Percentiles rank a stretch among this genome's conserved stretches.
Conservation (phyloP, 2,329 filamentous ascomycete genomes). For the Aspergillus pseudonomiae region DNA sequence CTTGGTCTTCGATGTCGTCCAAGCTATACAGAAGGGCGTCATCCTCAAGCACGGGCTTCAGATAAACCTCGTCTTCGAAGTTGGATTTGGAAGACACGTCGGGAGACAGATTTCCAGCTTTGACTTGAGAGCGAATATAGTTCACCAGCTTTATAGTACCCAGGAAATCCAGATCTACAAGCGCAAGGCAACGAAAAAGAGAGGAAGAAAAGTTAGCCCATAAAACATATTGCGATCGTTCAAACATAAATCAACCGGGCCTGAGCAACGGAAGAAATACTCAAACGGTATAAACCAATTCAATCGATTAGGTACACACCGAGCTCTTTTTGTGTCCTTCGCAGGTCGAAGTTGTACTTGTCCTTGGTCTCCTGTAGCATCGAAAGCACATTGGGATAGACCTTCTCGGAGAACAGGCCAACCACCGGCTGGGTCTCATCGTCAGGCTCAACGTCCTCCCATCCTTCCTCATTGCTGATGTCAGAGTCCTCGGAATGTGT, state of each 20-base stretch:
- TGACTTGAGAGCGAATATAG: conserved; percentile 57
- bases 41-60: conserved; percentile 84
- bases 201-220: conserved; percentile 19
- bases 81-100: conserved; percentile 62
- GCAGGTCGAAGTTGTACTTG: conserved; percentile 68
- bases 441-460: conserved; percentile 65
- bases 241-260: conserved; percentile 13
- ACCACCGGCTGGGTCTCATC: conserved; percentile 65
- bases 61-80: conserved; percentile 76
- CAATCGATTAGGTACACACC: conserved; percentile 41
- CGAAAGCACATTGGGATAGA: conserved; percentile 64
- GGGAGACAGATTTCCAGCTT: conserved; percentile 51
- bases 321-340: conserved; percentile 57
- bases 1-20: conserved; percentile 68
- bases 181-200: conserved; percentile 22
- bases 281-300: conserved; percentile 10
- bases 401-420: conserved; percentile 68
- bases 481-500: conserved; percentile 48
- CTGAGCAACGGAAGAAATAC: conserved; percentile 14
- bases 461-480: conserved; percentile 55
- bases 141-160: conserved; percentile 76
- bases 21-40: conserved; percentile 87
- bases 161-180: conserved; percentile 69
- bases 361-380: conserved; percentile 73
- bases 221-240: conserved; percentile 7